phyloP scores from a whole-genome alignment of 1,284 basidiomycete species.

The Neolentinus lepideus region DNA sequence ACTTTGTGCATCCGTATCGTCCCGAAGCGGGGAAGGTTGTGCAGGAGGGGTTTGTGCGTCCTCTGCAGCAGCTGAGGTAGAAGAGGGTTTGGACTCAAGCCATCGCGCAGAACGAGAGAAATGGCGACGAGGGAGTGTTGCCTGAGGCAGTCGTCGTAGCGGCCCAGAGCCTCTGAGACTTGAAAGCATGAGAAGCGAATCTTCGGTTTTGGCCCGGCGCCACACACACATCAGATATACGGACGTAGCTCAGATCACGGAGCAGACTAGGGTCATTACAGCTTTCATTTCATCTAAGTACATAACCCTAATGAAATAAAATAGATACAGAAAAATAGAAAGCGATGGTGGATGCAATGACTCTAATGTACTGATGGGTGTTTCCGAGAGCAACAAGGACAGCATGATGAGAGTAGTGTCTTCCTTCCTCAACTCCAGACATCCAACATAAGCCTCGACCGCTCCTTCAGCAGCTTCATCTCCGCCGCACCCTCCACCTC shows the following conservation, averaged over 20 bases:
- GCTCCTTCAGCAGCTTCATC: conserved; percentile 90
- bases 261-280: no score
- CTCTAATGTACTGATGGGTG: background rate
- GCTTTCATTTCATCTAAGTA: no score
- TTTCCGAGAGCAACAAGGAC: background rate
- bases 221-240: no score
- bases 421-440: conserved; percentile 64
- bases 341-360: background rate
- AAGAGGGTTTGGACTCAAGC: background rate
- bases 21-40: background rate
- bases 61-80: background rate
- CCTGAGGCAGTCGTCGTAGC: background rate
- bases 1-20: background rate
- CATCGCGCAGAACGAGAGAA: background rate
- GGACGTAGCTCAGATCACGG: no score
- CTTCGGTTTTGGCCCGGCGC: no score
- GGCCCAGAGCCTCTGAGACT: background rate
- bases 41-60: background rate
- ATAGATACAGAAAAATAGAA: conserved; percentile 18
- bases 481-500: conserved; percentile 87
- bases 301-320: conserved; percentile 8
- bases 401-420: background rate
- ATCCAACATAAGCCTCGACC: conserved; percentile 75
- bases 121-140: background rate
- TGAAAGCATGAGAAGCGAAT: background rate